Base-by-base conservation (phyloP, 2,329 filamentous ascomycete species). In the Diaporthe sp. region DNA sequence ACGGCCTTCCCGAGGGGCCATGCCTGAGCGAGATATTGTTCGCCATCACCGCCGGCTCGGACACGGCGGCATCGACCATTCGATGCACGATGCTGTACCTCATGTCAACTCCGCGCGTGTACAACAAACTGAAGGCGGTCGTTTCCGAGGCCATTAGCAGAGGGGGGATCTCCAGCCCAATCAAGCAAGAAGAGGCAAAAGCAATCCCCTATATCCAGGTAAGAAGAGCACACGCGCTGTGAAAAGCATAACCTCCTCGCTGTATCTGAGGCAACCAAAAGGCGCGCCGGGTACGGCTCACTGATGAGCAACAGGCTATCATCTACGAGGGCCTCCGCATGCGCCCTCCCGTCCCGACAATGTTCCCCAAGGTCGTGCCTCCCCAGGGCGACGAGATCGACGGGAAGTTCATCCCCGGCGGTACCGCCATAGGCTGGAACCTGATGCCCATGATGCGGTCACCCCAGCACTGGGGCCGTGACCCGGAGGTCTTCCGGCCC, bases 401-500 rank as follows among this genome's bases (percentile, higher is more conserved):
- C 49, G 81, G 81, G 44, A 77, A 80, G 37, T 80, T 78, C 39
- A 78, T 84, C 17, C 82, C 82, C 1, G 81, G 75, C 1, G 82
- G 81, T 2, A 81, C 80, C 2, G 72, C 77, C 31, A 77, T 82
- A 25, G 76, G 78, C 2, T 75, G 75, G 25, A 79, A 77, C 72
- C 72, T 72, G 13, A 31, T 69, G 22, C 75, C 72, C 1, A n/a
- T 81, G 28, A 68, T 71, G 49, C 77, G 77, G 3, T 57, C 65
- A 1, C 39, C 28, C 10, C 76, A 53, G 31, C 25, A 74, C 19
- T 78, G 74, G 69, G 91, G 91, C 7, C 79, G 85, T 0, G 88
- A 92, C 77, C 90, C 89, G 2, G 89, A 92, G 12, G 81, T 86
- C 3, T 93, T 92, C 82, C 84, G 87, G 3, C 91, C 91, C 0